Percentiles rank a stretch among this genome's conserved stretches.
These are phyloP conservation scores for Silene uniflora DNA, from an alignment of 148 eudicot genomes.

Conservation along the genomic window DNA sequence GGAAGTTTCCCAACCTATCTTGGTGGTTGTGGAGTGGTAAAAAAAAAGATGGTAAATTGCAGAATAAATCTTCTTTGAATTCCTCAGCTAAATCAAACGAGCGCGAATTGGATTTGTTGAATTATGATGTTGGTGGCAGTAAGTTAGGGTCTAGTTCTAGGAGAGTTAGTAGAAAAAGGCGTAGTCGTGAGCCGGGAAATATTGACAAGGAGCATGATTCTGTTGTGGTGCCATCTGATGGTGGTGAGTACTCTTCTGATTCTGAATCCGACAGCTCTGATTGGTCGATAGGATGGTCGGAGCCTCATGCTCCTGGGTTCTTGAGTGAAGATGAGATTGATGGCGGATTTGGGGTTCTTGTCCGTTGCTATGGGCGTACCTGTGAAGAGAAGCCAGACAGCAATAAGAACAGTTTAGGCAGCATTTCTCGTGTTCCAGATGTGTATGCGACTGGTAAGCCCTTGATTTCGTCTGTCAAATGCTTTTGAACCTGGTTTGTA, in stretches of 20 bases:
- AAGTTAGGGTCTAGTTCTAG: constrained; percentile 33
- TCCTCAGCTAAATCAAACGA: constrained; percentile 43
- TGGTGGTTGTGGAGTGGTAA: constrained; percentile 38
- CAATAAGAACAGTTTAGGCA: background rate
- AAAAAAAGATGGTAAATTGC: constrained; percentile 44
- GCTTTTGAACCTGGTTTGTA: background rate
- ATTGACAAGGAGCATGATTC: constrained; percentile 69
- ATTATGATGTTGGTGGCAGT: constrained; percentile 32
- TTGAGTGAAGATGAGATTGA: constrained; percentile 80
- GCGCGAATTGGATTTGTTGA: constrained; percentile 47
- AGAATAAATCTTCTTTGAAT: constrained; percentile 44
- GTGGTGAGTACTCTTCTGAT: constrained; percentile 69
- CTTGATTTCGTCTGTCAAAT: background rate
- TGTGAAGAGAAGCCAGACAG: constrained; percentile 22
- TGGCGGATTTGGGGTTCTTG: constrained; percentile 81
- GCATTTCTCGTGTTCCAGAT: constrained; percentile 14
- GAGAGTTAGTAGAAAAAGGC: constrained; percentile 53
- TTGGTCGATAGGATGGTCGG: constrained; percentile 96
- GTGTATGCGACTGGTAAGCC: constrained; percentile 20
- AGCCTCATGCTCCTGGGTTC: constrained; percentile 78
- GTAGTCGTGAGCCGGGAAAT: constrained; percentile 47
- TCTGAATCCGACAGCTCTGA: constrained; percentile 87
- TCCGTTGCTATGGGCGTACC: constrained; percentile 70
- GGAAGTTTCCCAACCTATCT: constrained; percentile 28
- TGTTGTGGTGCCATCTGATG: constrained; percentile 79